These are phyloP conservation scores for Ensete ventricosum DNA, from an alignment of 176 grass and related monocot genomes.

Conservation along the genomic window DNA sequence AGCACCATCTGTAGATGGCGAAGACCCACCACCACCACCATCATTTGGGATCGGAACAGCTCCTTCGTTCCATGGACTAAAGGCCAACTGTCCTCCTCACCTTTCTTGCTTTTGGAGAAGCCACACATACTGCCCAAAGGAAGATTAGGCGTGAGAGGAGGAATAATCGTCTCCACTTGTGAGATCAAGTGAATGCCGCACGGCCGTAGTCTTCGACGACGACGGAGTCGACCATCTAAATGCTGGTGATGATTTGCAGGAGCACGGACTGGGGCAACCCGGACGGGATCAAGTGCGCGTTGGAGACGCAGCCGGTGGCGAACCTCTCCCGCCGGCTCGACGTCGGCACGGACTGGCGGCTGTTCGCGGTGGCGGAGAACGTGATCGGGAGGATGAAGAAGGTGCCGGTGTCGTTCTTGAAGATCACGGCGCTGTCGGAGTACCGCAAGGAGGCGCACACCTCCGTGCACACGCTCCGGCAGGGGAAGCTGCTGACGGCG, in stretches of 20 bases:
- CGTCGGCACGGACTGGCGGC: conserved; percentile 67
- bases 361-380: conserved; percentile 48
- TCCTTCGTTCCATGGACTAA: not conserved
- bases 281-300: conserved; percentile 78
- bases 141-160: not conserved
- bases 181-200: not conserved
- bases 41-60: no score
- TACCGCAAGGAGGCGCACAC: conserved; percentile 78
- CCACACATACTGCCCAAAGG: not conserved
- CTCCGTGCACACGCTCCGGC: conserved; percentile 71
- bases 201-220: not conserved
- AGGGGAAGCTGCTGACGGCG: conserved; percentile 62
- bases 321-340: conserved; percentile 48
- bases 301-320: conserved; percentile 60
- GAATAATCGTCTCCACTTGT: not conserved
- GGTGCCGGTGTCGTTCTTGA: conserved; percentile 50
- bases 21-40: no score
- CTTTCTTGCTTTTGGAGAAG: not conserved
- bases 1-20: no score
- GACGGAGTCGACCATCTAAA: not conserved
- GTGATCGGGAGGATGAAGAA: conserved; percentile 29
- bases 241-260: conserved; percentile 16
- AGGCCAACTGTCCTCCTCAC: not conserved
- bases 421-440: conserved; percentile 73
- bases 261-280: conserved; percentile 74